Conservation (phyloP, 2,329 filamentous ascomycete species). For the Fusarium neocosmosporiellum region DNA sequence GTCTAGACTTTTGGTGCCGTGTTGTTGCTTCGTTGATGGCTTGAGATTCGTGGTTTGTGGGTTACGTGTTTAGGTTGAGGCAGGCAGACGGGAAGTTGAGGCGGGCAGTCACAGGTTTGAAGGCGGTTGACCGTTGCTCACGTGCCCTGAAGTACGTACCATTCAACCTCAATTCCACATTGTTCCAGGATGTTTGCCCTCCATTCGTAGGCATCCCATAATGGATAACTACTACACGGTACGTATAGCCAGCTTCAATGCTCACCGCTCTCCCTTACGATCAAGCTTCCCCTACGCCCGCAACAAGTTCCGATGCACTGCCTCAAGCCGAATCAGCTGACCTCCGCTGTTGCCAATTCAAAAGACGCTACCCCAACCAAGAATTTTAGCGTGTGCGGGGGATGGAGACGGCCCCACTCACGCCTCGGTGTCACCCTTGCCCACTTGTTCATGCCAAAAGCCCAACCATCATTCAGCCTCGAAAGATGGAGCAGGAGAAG, state of each 20-base stretch:
- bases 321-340: slow-evolving; percentile 2
- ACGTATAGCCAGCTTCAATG: neutral
- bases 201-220: neutral
- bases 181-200: neutral
- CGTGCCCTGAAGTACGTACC: neutral
- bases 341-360: neutral
- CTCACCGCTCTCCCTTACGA: neutral
- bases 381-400: slow-evolving; percentile 4
- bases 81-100: neutral
- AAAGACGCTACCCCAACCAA: slow-evolving; percentile 1
- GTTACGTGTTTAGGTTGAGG: neutral
- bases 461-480: neutral
- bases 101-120: neutral
- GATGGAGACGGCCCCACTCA: neutral
- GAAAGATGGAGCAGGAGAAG: neutral
- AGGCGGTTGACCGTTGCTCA: neutral
- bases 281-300: neutral
- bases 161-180: neutral
- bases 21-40: neutral
- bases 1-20: neutral
- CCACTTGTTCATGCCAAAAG: neutral
- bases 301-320: neutral
- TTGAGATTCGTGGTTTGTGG: neutral
- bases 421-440: neutral
- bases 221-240: neutral